A percentile compares a stretch with the other conserved stretches of the same genome.
Evolutionary conservation across 257 asterid genomes (phyloP).

Genomic region (Perilla frutescens): DNA sequence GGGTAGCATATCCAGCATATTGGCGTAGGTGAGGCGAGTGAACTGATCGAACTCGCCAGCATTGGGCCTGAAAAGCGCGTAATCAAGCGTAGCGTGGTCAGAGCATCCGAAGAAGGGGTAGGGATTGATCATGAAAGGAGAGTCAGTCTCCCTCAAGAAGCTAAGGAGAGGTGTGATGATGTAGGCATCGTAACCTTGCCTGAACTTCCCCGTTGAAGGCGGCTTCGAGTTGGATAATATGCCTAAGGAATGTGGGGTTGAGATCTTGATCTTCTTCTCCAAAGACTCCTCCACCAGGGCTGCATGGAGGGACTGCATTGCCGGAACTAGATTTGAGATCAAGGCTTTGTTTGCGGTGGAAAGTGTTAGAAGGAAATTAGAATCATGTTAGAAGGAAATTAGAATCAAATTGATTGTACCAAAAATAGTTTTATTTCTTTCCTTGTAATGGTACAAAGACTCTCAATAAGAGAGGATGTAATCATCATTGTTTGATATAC

Average conservation of each 20-base stretch:
- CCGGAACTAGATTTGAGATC: constrained; percentile 58
- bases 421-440: too few relatives aligned
- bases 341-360: constrained; percentile 56
- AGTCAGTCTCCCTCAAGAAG: constrained; percentile 38
- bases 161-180: constrained; percentile 46
- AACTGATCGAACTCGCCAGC: constrained; percentile 38
- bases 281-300: constrained; percentile 51
- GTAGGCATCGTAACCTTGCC: constrained; percentile 38
- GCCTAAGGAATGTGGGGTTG: constrained; percentile 76
- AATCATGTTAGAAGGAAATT: too few relatives aligned
- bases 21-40: constrained; percentile 41
- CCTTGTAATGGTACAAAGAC: too few relatives aligned
- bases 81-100: constrained; percentile 38
- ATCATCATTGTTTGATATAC: too few relatives aligned
- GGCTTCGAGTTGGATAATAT: constrained; percentile 64
- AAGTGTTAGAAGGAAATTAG: too few relatives aligned
- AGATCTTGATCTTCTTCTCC: constrained; percentile 49
- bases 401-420: too few relatives aligned
- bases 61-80: constrained; percentile 50
- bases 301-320: constrained; percentile 65
- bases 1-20: constrained; percentile 53
- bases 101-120: constrained; percentile 53
- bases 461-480: too few relatives aligned
- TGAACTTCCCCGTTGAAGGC: constrained; percentile 58
- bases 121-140: constrained; percentile 57